A percentile compares a stretch with the other conserved stretches of the same genome.
Evolutionary conservation across 495 filamentous ascomycete species (phyloP).

Genomic region (Talaromyces ruber): DNA sequence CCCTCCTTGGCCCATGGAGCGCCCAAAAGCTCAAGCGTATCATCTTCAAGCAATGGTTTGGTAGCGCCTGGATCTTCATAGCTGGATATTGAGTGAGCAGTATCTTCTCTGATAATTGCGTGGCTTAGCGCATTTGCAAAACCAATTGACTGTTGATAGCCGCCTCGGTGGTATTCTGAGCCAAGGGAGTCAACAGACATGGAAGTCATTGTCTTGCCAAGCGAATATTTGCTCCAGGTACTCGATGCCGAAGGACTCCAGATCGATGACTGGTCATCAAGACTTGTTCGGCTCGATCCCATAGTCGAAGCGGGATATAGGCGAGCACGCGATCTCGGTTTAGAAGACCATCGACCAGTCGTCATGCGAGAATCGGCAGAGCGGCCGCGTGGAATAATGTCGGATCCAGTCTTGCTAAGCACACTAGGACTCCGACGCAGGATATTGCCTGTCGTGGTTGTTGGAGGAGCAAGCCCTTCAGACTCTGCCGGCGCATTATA

Average conservation of each 20-base stretch:
- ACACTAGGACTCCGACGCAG: constrained; percentile 84
- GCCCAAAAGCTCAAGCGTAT: constrained; percentile 78
- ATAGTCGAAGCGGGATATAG: constrained; percentile 71
- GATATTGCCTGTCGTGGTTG: constrained; percentile 30
- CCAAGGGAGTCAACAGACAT: constrained; percentile 85
- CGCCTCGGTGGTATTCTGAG: constrained; percentile 62
- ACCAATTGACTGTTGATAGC: constrained; percentile 88
- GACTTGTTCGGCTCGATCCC: constrained; percentile 86
- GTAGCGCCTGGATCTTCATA: constrained; percentile 44
- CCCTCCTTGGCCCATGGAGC: constrained; percentile 98
- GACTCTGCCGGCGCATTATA: constrained; percentile 51
- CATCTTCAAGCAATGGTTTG: constrained; percentile 79
- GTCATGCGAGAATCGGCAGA: constrained; percentile 57
- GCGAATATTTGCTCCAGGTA: constrained; percentile 91
- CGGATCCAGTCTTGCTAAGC: constrained; percentile 79
- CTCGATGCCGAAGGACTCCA: constrained; percentile 86
- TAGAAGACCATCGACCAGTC: constrained; percentile 68
- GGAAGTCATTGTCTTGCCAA: constrained; percentile 81
- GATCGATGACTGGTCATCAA: constrained; percentile 83
- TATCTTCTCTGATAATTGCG: constrained; percentile 91
- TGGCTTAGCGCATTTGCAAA: constrained; percentile 96
- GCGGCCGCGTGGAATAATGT: constrained; percentile 64
- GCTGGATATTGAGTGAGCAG: constrained; percentile 43
- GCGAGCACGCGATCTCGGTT: constrained; percentile 75
- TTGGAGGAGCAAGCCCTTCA: constrained; percentile 27